Conservation (phyloP, 768 basidiomycete genomes). For the Termitomyces sp. region DNA sequence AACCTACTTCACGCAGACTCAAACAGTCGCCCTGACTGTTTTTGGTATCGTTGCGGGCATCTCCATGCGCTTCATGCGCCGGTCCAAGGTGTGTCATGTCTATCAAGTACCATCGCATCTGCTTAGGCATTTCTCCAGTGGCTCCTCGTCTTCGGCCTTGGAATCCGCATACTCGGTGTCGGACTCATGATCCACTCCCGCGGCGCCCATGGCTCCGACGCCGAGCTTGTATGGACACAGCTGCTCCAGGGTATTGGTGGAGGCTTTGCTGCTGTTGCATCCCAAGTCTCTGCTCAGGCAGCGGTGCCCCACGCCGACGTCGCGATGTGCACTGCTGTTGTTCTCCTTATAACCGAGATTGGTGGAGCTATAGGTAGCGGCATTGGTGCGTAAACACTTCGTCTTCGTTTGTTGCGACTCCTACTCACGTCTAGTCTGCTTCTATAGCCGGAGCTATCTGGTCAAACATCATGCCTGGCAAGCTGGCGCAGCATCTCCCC, state of each 20-base stretch:
- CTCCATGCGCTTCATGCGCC: slow-evolving; percentile 43
- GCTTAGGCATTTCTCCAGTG: slow-evolving; percentile 17
- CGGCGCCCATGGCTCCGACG: slow-evolving; percentile 48
- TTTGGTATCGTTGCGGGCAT: slow-evolving; percentile 59
- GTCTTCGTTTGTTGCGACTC: slow-evolving; percentile 5
- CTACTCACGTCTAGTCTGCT: background rate
- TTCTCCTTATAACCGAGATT: slow-evolving; percentile 64
- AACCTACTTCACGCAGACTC: slow-evolving; percentile 61
- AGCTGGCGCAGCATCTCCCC: slow-evolving; percentile 51
- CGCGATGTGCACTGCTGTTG: slow-evolving; percentile 60
- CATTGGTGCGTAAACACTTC: slow-evolving; percentile 32
- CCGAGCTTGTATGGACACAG: slow-evolving; percentile 59
- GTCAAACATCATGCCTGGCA: slow-evolving; percentile 59
- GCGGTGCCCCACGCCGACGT: slow-evolving; percentile 60
- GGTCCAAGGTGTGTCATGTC: slow-evolving; percentile 42
- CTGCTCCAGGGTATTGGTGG: slow-evolving; percentile 72
- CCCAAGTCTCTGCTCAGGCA: slow-evolving; percentile 60
- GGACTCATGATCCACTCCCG: slow-evolving; percentile 68
- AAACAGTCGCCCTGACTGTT: slow-evolving; percentile 54
- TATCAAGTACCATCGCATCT: background rate
- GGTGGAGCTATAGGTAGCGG: slow-evolving; percentile 64
- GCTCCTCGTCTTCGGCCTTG: slow-evolving; percentile 51
- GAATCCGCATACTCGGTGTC: slow-evolving; percentile 56
- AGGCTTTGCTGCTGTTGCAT: slow-evolving; percentile 54
- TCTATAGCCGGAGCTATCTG: slow-evolving; percentile 55